Percentiles rank a stretch among this genome's conserved stretches.
Evolutionary conservation across 1,284 basidiomycete genomes (phyloP).

Genomic region (Malassezia obtusa): DNA sequence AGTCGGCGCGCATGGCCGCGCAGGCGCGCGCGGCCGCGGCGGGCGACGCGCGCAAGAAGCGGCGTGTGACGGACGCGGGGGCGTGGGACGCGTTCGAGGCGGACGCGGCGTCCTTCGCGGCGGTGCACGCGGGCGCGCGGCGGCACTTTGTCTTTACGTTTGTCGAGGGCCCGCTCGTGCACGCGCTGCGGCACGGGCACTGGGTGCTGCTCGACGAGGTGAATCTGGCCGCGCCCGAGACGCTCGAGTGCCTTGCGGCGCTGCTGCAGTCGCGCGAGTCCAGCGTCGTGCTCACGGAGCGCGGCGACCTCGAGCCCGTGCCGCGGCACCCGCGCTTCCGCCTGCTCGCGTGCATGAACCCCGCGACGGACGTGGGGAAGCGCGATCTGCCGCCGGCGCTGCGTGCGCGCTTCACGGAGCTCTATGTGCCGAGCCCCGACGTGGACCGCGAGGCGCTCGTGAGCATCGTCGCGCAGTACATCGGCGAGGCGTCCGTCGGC

Average conservation of each 20-base stretch:
- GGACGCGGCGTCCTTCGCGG: conserved; percentile 68
- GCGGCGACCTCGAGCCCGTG: conserved; percentile 81
- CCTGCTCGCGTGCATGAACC: conserved; percentile 98
- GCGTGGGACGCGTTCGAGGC: conserved; percentile 55
- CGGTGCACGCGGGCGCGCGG: conserved; percentile 32
- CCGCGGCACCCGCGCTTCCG: conserved; percentile 89
- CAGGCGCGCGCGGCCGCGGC: conserved; percentile 14
- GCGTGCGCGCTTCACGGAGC: conserved; percentile 84
- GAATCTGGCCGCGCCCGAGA: conserved; percentile 88
- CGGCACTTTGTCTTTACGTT: conserved; percentile 62
- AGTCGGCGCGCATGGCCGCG: conserved; percentile 57
- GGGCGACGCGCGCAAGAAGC: conserved; percentile 18
- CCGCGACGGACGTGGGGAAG: conserved; percentile 96
- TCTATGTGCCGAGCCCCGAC: conserved; percentile 88
- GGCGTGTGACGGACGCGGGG: neutral
- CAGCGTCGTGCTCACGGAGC: conserved; percentile 85
- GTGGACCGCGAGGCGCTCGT: conserved; percentile 81
- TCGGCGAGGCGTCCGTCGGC: conserved; percentile 69
- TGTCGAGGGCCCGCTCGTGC: conserved; percentile 90
- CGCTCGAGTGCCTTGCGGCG: conserved; percentile 79
- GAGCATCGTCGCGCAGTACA: conserved; percentile 79
- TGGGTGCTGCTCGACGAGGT: conserved; percentile 97
- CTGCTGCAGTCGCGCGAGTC: conserved; percentile 74
- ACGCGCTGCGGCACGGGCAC: conserved; percentile 75
- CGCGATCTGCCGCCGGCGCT: conserved; percentile 87